Base-by-base conservation (phyloP, 176 grass and related monocot species). In the Chloris gayana region DNA sequence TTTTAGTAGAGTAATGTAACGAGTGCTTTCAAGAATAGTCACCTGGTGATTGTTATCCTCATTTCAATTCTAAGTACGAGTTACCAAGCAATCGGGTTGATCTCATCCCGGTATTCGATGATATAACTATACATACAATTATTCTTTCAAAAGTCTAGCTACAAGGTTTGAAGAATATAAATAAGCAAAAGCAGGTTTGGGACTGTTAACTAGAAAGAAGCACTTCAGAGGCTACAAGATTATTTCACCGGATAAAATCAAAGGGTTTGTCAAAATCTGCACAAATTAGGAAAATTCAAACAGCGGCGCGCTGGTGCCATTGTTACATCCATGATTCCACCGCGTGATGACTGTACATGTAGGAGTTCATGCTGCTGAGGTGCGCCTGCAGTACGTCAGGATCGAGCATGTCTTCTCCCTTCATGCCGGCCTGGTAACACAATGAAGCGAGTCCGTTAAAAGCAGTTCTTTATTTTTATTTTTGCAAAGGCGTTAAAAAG, bases 391-490 rank as follows among this genome's bases (percentile, higher is more conserved):
- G 85, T 12, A 87, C 77, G 47, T 89, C 89, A 22, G 92, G 39
- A 34, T 87, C 88, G 2, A 95, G 88, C 62, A 89, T 83, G 70
- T 93, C 96, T 89, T 90, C 81, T 76, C 84, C 88, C 78, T 99
- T 99, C 49, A 86, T 80, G 1, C 53, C 65, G 31, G 76, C 47
- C 93, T 99, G 85, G 30, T 78, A 24, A 24, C 64, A n/a, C 11
- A 32, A 32, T 27, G 18, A 29, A 5, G 70, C 27, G 14, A 7
- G 7, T 12, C 34, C 25, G 21, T 31, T 12, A 32, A 72, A 12
- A 15, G 25, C 3, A n/a, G 2, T 27, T 15, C 24, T n/a, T n/a
- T n/a, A n/a, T n/a, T n/a, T n/a, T n/a, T n/a, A n/a, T n/a, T n/a
- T n/a, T n/a, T n/a, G n/a, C n/a, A n/a, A n/a, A n/a, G n/a, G n/a